Conservation (phyloP, 164 flowering plant species). For the Tetracentron sinense region DNA sequence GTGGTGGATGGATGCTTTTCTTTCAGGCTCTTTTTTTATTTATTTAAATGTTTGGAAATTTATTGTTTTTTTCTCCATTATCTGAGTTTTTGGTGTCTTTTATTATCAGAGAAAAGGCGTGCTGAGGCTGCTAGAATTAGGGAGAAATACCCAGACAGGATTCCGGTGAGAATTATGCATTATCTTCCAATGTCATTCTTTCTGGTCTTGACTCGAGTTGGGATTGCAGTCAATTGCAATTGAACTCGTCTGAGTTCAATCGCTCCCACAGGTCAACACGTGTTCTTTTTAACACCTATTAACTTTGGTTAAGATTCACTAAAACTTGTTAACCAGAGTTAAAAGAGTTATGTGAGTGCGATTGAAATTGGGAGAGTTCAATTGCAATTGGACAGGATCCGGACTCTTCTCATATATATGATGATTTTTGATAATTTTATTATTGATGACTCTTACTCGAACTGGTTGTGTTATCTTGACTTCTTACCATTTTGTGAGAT, state of each 20-base stretch:
- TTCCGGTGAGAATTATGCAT: constrained; percentile 57
- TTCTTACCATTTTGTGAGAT: neutral
- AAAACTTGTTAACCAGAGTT: no score
- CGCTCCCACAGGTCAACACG: no score
- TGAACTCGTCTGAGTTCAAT: no score
- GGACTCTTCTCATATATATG: no score
- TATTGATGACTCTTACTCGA: no score
- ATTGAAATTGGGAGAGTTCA: no score
- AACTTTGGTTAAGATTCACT: no score
- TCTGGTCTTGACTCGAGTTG: neutral
- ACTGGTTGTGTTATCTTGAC: neutral
- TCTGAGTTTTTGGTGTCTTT: neutral
- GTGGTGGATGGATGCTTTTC: neutral
- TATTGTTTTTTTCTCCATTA: neutral
- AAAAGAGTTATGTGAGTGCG: no score
- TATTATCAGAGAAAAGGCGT: constrained; percentile 50
- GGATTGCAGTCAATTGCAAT: no score
- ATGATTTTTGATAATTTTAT: no score
- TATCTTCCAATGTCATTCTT: neutral
- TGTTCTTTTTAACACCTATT: no score
- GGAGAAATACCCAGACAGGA: constrained; percentile 85
- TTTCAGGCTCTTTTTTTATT: neutral
- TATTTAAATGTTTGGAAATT: neutral
- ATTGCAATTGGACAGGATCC: no score
- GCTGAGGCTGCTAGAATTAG: constrained; percentile 81